phyloP scores from a whole-genome alignment of 2,329 filamentous ascomycete genomes.

The Purpureocillium takamizusanense region DNA sequence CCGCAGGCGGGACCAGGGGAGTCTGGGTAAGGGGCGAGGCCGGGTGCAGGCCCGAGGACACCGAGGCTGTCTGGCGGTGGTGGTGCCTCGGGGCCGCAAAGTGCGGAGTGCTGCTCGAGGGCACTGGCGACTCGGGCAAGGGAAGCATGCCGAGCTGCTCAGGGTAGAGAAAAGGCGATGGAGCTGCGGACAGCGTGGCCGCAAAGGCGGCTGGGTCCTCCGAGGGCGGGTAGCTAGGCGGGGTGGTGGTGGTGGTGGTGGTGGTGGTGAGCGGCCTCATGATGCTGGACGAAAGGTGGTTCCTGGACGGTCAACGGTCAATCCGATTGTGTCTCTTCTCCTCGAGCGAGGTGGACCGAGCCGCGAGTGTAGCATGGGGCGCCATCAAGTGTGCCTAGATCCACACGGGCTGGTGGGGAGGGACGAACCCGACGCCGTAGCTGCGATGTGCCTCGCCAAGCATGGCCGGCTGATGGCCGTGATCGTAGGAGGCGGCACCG shows the following conservation, averaged over 20 bases:
- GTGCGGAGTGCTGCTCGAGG: conserved; percentile 19
- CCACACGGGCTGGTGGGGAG: conserved; percentile 54
- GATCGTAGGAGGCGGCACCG: conserved; percentile 26
- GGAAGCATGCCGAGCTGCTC: conserved; percentile 34
- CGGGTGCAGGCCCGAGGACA: conserved; percentile 24
- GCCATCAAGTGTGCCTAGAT: conserved; percentile 36
- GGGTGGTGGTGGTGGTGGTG: conserved; percentile 36
- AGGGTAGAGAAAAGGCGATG: conserved; percentile 35
- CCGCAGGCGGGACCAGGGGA: conserved; percentile 15
- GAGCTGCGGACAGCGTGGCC: conserved; percentile 25
- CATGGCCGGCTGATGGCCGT: conserved; percentile 35
- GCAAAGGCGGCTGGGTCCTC: conserved; percentile 29
- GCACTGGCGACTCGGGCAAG: conserved; percentile 34
- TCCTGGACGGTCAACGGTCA: conserved; percentile 46
- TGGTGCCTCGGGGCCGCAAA: conserved; percentile 16
- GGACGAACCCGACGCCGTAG: conserved; percentile 48
- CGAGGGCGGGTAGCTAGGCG: conserved; percentile 33
- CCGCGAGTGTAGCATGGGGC: conserved; percentile 2
- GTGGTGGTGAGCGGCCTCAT: conserved; percentile 31
- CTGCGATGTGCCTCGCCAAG: conserved; percentile 31
- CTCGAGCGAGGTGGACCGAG: conserved; percentile 10
- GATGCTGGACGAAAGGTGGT: conserved; percentile 9
- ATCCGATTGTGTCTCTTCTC: conserved; percentile 34
- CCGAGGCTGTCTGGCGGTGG: conserved; percentile 27
- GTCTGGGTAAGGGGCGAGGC: conserved; percentile 24